phyloP scores from a whole-genome alignment of 495 filamentous ascomycete genomes.

The Talaromyces adpressus region DNA sequence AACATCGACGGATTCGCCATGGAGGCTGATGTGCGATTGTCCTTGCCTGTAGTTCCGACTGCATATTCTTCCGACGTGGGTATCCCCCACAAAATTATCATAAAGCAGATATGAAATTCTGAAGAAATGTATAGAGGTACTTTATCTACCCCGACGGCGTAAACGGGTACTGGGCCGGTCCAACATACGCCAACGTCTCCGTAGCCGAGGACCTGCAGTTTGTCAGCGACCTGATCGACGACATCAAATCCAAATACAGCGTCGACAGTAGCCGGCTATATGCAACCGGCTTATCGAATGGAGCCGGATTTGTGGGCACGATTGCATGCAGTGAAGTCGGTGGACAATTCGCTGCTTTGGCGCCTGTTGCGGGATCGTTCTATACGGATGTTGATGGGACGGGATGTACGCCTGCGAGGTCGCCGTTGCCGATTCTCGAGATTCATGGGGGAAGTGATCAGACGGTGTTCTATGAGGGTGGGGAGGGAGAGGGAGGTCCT shows the following conservation, averaged over 20 bases:
- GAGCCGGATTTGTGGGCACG: constrained; percentile 46
- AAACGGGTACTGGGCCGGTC: not conserved
- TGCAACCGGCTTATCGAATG: constrained; percentile 53
- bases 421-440: constrained; percentile 35
- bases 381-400: constrained; percentile 19
- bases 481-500: constrained; percentile 26
- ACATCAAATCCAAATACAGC: constrained; percentile 34
- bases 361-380: constrained; percentile 29
- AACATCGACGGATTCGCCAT: not conserved
- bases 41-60: not conserved
- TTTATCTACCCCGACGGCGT: not conserved
- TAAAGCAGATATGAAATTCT: too few relatives aligned
- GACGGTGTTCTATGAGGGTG: constrained; percentile 25
- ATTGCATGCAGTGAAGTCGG: constrained; percentile 42
- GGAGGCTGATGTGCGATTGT: not conserved
- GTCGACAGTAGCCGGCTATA: constrained; percentile 46
- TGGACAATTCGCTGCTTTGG: constrained; percentile 40
- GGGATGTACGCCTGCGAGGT: constrained; percentile 25
- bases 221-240: constrained; percentile 37
- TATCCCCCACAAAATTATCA: too few relatives aligned
- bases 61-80: not conserved
- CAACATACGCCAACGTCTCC: constrained; percentile 1
- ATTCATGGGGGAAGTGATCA: constrained; percentile 43
- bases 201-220: constrained; percentile 36
- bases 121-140: not conserved